phyloP scores from a whole-genome alignment of 331 rosid genomes.

The Dryas integrifolia region DNA sequence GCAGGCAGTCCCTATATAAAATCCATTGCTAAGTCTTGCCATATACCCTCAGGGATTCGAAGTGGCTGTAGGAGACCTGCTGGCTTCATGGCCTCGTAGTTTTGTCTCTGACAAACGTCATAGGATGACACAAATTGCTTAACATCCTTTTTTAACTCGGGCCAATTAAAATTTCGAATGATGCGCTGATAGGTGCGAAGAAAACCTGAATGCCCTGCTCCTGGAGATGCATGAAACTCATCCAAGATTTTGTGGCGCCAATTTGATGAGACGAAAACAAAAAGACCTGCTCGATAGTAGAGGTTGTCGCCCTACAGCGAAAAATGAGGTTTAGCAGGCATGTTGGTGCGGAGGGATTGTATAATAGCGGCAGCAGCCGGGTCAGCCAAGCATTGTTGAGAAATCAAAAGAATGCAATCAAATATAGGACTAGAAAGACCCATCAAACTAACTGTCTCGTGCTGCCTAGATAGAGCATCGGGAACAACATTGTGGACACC shows the following conservation, averaged over 20 bases:
- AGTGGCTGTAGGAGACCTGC: neutral
- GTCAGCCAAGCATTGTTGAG: no score
- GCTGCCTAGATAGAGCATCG: no score
- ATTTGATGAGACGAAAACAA: accelerated
- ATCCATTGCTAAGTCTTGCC: neutral
- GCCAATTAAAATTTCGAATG: neutral
- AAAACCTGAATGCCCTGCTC: neutral
- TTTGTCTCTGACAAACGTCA: neutral
- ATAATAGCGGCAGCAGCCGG: accelerated
- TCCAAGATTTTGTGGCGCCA: neutral
- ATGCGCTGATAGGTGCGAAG: neutral
- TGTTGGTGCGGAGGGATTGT: neutral
- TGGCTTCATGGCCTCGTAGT: neutral
- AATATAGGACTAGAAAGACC: no score
- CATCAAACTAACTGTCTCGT: no score
- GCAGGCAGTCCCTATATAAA: neutral
- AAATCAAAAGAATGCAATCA: no score
- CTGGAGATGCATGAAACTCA: accelerated
- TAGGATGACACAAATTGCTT: neutral
- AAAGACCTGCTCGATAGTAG: no score
- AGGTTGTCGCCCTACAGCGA: no score
- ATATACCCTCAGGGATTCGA: neutral
- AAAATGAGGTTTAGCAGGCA: neutral
- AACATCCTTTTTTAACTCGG: neutral
- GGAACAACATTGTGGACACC: no score